Conservation (phyloP, 2,329 filamentous ascomycete genomes). For the Epichloe gansuensis region DNA sequence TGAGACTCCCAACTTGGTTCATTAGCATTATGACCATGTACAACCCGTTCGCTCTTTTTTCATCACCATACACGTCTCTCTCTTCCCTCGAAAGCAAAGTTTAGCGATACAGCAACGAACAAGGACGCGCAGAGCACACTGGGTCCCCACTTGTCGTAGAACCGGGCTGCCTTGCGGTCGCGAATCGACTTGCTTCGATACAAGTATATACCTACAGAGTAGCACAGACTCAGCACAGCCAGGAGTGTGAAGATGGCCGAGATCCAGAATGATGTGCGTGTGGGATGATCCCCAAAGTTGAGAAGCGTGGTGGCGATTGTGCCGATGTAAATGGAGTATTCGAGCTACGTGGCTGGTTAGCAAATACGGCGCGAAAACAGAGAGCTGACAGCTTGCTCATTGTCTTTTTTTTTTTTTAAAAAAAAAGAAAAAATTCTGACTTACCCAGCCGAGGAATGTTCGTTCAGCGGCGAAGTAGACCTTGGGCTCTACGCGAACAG, state of each 20-base stretch:
- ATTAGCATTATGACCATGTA: no score
- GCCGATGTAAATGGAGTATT: slow-evolving; percentile 90
- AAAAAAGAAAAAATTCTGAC: slow-evolving; percentile 15
- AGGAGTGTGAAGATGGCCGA: slow-evolving; percentile 72
- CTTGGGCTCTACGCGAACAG: slow-evolving; percentile 91
- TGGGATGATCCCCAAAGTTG: slow-evolving; percentile 58
- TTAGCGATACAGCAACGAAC: slow-evolving; percentile 60
- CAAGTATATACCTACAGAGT: slow-evolving; percentile 72
- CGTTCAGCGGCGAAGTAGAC: slow-evolving; percentile 94
- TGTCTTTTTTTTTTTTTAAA: not conserved
- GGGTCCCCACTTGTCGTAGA: slow-evolving; percentile 83
- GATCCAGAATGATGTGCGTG: slow-evolving; percentile 48
- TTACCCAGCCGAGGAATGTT: slow-evolving; percentile 87
- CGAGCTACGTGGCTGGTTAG: slow-evolving; percentile 43
- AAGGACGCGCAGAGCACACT: slow-evolving; percentile 61
- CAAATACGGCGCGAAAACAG: slow-evolving; percentile 8
- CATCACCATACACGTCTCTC: slow-evolving; percentile 41
- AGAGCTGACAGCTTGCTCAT: not conserved
- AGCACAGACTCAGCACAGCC: slow-evolving; percentile 65
- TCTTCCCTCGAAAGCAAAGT: slow-evolving; percentile 67
- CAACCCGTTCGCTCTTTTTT: no score
- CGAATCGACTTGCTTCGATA: slow-evolving; percentile 81
- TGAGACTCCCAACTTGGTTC: no score
- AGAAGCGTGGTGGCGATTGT: slow-evolving; percentile 74
- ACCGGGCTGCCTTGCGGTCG: slow-evolving; percentile 70